Conservation (phyloP, 208 protist species). For the Acanthamoeba royreba region DNA sequence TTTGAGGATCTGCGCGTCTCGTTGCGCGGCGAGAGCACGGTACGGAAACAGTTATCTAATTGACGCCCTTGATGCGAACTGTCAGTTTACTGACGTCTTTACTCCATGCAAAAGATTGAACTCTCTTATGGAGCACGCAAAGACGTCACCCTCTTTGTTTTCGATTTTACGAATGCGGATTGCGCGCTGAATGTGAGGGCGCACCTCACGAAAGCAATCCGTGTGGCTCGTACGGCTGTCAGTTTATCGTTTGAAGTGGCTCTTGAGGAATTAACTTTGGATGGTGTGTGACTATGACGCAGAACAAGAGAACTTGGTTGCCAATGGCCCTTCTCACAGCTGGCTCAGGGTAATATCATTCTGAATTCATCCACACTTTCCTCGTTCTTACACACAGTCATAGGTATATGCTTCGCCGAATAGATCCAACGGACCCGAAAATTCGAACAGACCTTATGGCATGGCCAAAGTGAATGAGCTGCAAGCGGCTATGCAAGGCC, state of each 20-base stretch:
- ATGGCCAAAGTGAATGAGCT: background rate
- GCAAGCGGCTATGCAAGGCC: background rate
- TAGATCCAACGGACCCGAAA: background rate
- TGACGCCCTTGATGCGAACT: background rate
- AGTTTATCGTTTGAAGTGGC: no score
- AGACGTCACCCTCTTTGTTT: background rate
- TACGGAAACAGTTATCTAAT: background rate
- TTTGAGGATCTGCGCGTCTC: background rate
- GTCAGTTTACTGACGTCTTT: background rate
- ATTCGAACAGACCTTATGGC: background rate
- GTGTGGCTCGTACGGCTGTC: background rate
- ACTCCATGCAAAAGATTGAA: background rate
- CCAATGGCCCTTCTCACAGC: background rate
- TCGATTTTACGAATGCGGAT: background rate
- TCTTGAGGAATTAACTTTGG: no score
- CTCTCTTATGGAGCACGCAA: background rate
- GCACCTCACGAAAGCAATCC: conserved; percentile 22
- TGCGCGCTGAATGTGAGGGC: background rate
- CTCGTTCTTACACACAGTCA: background rate
- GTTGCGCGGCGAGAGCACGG: background rate
- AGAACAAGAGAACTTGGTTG: conserved; percentile 24
- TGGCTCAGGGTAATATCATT: background rate
- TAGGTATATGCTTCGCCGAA: background rate
- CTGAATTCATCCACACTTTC: background rate
- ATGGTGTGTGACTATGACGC: background rate